Evolutionary conservation across 495 filamentous ascomycete genomes (phyloP).

Genomic region (Neurospora sp.): DNA sequence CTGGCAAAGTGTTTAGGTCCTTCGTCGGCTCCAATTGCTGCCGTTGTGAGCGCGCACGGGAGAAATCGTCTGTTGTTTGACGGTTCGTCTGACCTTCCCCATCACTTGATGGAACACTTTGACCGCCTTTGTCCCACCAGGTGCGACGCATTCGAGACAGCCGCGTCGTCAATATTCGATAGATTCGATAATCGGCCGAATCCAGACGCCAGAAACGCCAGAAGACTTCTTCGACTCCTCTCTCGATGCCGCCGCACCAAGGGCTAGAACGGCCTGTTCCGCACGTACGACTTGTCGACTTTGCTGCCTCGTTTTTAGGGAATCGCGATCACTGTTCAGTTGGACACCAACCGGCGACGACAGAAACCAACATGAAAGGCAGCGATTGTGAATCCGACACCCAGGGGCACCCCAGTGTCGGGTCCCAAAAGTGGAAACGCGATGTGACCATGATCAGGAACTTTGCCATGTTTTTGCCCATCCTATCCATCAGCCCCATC

Average conservation of each 20-base stretch:
- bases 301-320: neutral
- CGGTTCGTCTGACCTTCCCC: neutral
- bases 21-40: too few relatives aligned
- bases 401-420: neutral
- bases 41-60: neutral
- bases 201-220: neutral
- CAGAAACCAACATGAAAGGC: neutral
- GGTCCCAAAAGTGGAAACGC: neutral
- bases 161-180: neutral
- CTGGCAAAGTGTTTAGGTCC: too few relatives aligned
- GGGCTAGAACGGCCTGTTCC: neutral
- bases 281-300: neutral
- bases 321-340: neutral
- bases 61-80: neutral
- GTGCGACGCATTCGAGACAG: neutral
- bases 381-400: neutral
- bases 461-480: neutral
- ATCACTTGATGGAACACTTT: neutral
- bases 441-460: neutral
- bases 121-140: neutral
- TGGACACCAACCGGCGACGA: neutral
- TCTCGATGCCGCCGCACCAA: neutral
- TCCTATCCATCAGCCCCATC: neutral
- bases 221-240: neutral
- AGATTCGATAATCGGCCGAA: neutral